Base-by-base conservation (phyloP, 2,329 filamentous ascomycete genomes). In the Colletotrichum horii region DNA sequence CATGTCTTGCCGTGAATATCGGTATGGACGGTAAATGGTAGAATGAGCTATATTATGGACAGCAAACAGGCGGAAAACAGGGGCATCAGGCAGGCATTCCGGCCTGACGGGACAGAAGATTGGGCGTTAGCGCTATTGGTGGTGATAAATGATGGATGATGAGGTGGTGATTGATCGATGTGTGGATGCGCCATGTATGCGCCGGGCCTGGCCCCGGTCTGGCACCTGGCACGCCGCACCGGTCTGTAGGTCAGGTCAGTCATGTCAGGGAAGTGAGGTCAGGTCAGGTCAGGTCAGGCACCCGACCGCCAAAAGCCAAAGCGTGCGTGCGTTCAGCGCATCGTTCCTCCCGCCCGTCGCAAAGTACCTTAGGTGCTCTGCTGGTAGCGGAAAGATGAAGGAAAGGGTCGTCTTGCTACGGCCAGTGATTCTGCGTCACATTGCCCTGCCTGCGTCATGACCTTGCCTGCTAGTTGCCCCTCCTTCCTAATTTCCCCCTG, bases 401-500 rank as follows among this genome's bases (percentile, higher is more conserved):
- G 62, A 26, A 28, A 22, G 64, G 52, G 52, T 32, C 38, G 34
- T 60, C 66, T 22, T 22, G 43, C 55, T n/a, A 48, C 5, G n/a
- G 70, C 70, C 64, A 26, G 74, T 74, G 48, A 76, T 69, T 72
- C 64, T 73, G 74, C 71, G 71, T 76, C 74, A 76, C 74, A 66
- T 70, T 76, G 60, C 69, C 52, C 68, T 74, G 32, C 24, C 68
- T 77, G 74, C 76, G 76, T 77, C 76, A 77, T 77, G 73, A 75
- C 58, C 68, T 74, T 61, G 52, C 61, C 71, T 34, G 43, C 56
- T 68, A 73, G 70, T 64, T 76, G 76, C 76, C 76, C 76, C 76
- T 76, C 76, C 74, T 76, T 76, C 76, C 68, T 69, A 77, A 77
- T 76, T 74, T 74, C 76, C 76, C 67, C 76, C 65, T 66, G 67